Evolutionary conservation across 768 basidiomycete species (phyloP), one percentile per base, ranked within the genome.

Genomic region (Leucosporidium yakuticum): DNA sequence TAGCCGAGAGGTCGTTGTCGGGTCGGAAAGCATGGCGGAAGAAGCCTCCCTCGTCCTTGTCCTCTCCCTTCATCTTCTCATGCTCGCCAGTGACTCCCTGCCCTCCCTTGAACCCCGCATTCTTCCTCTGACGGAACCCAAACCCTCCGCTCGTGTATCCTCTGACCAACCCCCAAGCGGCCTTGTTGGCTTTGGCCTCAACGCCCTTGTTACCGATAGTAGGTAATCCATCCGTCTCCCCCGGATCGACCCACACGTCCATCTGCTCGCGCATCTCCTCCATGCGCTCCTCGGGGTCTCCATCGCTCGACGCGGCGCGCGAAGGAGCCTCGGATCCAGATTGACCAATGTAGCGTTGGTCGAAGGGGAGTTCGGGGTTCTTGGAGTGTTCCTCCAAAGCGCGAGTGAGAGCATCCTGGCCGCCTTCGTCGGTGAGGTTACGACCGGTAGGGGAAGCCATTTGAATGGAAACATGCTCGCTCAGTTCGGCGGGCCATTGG

Each of bases 151-250:
- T 50, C 29, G 65, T 66, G 50, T 69, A 58, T 34, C 59, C 56
- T 44, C 68, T 56, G 17, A 73, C 68, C 56, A 67, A 73, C 29
- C 59, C 54, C 53, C 74, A 67, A 21, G 73, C 75, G 11, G 70
- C 62, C 55, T 71, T 71, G 63, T 74, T 31, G 47, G 54, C 64
- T 56, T 54, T 4, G 61, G 67, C 67, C 54, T 71, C 63, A 44
- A 66, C 63, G 27, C 71, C 44, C 58, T 63, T 50, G 31, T 54
- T 74, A 50, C 77, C 74, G 19, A 81, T 73, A 49, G 82, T 81
- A 0, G 85, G 85, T 32, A 90, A 77, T 0, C 88, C 88, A 49
- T 84, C 85, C 58, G 81, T 83, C 77, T 90, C 89, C 58, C 82
- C 77, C 0, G 84, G 83, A 63, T 84, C 84, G 72, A 89, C 86